Evolutionary conservation across 257 asterid species (phyloP), one percentile per base, ranked within the genome.

Genomic region (Jasminum sambac): DNA sequence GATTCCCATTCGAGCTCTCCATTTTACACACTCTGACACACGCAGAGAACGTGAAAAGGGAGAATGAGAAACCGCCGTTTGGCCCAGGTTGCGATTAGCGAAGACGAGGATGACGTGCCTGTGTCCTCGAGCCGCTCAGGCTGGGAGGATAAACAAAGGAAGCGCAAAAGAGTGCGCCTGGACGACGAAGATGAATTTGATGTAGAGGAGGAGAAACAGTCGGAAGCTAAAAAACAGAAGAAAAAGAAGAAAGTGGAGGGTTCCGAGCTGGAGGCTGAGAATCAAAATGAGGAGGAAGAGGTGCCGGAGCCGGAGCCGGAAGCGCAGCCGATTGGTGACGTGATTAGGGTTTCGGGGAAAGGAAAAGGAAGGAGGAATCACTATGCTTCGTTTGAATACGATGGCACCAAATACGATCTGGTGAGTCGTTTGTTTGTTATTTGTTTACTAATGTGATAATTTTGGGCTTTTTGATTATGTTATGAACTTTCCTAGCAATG

Each of bases 281-380:
- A 48, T 17, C 78, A 71, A 16, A 48, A 75, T 4, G 76, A 34
- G 19, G 67, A 70, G 69, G 79, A 46, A 38, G 59, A 16, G 44
- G 66, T 34, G 7, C 90, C 78, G 42, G 79, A 73, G 69, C 83
- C 68, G 42, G 83, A 71, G 37, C 67, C 70, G 67, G 96, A 86
- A 30, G 98, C 95, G 12, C 75, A 68, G 68, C 92, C 98, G 42
- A 11, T 93, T 50, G 98, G 97, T 3, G 85, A 87, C 14, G 83
- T 69, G 48, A 52, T 85, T 84, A 84, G 88, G 90, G 81, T 77
- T 84, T 82, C 92, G 0, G 96, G 94, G 11, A 87, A 86, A 67
- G 98, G 96, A 14, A 77, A 80, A 40, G 81, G 89, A 63, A 83
- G 66, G 74, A 80, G 71, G 78, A 81, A 44, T 11, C 89, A 83